A percentile compares a stretch with the other conserved stretches of the same genome.
These are phyloP conservation scores for Candida namnaoensis DNA, from an alignment of 805 yeast species.

Conservation along the genomic window DNA sequence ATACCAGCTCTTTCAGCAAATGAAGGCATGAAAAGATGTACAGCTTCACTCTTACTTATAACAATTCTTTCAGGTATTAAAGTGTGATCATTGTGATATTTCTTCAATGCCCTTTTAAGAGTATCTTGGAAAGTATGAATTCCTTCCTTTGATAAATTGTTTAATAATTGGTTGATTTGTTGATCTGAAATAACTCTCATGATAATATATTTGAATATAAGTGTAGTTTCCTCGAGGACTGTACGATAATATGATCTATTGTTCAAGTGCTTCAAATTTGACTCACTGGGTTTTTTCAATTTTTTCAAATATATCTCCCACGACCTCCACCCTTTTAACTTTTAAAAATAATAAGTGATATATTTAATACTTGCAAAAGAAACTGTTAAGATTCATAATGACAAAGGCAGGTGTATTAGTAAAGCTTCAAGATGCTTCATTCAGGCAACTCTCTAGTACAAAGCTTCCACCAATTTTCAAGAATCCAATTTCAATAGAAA, in stretches of 20 bases:
- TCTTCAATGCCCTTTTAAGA: slow-evolving; percentile 27
- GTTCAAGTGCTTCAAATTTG: too few species aligned
- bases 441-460: slow-evolving; percentile 5
- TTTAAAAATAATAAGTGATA: too few species aligned
- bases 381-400: too few species aligned
- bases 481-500: slow-evolving; percentile 30
- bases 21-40: slow-evolving; percentile 63
- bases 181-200: slow-evolving; percentile 28
- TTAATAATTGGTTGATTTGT: slow-evolving; percentile 20
- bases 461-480: slow-evolving; percentile 21
- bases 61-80: slow-evolving; percentile 50
- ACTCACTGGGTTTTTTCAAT: too few species aligned
- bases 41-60: slow-evolving; percentile 27
- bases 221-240: too few species aligned
- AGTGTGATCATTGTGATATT: slow-evolving; percentile 33
- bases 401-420: not conserved
- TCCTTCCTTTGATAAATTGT: slow-evolving; percentile 15
- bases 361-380: too few species aligned
- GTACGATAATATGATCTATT: too few species aligned
- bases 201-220: not conserved
- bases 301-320: too few species aligned
- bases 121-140: slow-evolving; percentile 26
- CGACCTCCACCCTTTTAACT: too few species aligned
- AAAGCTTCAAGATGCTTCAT: slow-evolving; percentile 9
- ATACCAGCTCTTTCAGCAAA: slow-evolving; percentile 47